Conservation (phyloP, 257 asterid genomes). For the Cinchona pubescens region DNA sequence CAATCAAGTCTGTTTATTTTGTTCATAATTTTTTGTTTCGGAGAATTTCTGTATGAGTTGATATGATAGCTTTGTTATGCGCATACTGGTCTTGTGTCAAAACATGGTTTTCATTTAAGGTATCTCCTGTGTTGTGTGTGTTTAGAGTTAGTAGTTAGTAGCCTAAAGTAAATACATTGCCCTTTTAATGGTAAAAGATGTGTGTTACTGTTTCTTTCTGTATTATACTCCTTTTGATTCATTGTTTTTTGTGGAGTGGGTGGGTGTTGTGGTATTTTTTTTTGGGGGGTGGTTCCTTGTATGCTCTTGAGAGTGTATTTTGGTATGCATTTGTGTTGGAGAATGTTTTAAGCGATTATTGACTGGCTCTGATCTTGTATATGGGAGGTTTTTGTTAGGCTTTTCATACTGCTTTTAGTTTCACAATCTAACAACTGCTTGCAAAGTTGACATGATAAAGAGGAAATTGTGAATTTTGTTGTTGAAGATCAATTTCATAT, state of each 20-base stretch:
- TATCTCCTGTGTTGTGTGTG: no score
- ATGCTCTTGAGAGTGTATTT: not conserved
- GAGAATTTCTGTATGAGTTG: not conserved
- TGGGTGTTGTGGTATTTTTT: no score
- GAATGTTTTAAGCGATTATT: not conserved
- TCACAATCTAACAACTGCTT: not conserved
- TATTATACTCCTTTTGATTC: no score
- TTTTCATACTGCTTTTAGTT: constrained; percentile 2
- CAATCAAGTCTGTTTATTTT: no score
- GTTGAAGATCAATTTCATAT: not conserved
- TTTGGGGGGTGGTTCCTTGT: not conserved
- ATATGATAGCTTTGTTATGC: not conserved
- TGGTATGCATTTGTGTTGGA: not conserved
- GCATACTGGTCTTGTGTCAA: not conserved
- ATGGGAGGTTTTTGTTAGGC: not conserved
- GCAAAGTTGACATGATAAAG: not conserved
- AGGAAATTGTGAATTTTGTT: not conserved
- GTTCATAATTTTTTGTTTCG: no score
- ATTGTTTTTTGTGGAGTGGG: no score
- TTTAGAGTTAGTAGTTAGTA: not conserved
- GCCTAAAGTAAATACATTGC: not conserved
- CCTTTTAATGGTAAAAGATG: not conserved
- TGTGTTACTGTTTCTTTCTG: not conserved
- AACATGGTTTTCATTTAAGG: not conserved
- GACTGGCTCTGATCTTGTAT: not conserved